phyloP scores from a whole-genome alignment of 148 eudicot genomes.

The Chenopodium formosanum region DNA sequence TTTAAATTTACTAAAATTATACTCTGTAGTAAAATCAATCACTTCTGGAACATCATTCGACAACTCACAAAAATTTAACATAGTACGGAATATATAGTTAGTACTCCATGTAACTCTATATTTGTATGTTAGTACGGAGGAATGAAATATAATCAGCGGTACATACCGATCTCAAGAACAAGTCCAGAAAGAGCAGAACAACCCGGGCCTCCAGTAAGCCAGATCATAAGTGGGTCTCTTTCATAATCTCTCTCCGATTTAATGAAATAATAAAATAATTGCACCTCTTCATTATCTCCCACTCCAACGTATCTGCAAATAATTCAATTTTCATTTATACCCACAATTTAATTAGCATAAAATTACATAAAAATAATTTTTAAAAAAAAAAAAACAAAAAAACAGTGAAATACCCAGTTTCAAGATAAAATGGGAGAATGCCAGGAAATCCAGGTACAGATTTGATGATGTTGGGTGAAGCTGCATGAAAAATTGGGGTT shows the following conservation, averaged over 20 bases:
- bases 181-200: slow-evolving; percentile 29
- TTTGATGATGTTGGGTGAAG: slow-evolving; percentile 4
- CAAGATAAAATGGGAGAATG: slow-evolving; percentile 25
- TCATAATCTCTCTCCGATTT: slow-evolving; percentile 26
- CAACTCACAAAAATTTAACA: too few relatives aligned
- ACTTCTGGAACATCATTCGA: too few relatives aligned
- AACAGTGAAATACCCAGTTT: slow-evolving; percentile 4
- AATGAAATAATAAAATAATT: slow-evolving; percentile 30
- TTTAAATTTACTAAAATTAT: too few relatives aligned
- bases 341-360: too few relatives aligned
- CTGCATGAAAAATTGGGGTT: background rate
- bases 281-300: slow-evolving; percentile 26
- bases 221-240: slow-evolving; percentile 26
- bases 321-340: background rate
- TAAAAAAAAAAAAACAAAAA: too few relatives aligned
- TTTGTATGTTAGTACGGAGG: too few relatives aligned
- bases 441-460: slow-evolving; percentile 30
- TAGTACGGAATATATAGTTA: too few relatives aligned
- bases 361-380: too few relatives aligned
- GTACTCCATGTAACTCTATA: too few relatives aligned
- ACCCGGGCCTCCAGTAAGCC: slow-evolving; percentile 38
- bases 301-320: slow-evolving; percentile 27
- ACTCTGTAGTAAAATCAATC: too few relatives aligned
- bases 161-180: slow-evolving; percentile 26
- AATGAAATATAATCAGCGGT: too few relatives aligned